These are phyloP conservation scores for Colletotrichum godetiae DNA, from an alignment of 2,329 filamentous ascomycete species.

Conservation along the genomic window DNA sequence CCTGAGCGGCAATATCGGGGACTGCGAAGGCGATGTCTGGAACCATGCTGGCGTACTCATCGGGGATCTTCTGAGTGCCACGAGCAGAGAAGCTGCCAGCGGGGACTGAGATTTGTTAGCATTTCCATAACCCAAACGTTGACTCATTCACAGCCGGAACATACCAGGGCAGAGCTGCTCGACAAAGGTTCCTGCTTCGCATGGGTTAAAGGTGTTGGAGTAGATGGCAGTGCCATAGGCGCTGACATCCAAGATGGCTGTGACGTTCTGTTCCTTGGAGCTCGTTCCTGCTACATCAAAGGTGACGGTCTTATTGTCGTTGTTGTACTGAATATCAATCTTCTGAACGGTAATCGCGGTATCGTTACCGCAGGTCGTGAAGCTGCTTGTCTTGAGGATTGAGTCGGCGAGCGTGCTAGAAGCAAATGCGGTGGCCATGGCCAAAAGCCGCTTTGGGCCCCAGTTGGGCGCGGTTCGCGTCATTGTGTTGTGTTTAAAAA, in stretches of 20 bases:
- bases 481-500: conserved; percentile 42
- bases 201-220: conserved; percentile 85
- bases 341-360: conserved; percentile 73
- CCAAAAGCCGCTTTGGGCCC: conserved; percentile 44
- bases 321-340: conserved; percentile 84
- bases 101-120: conserved; percentile 67
- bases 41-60: conserved; percentile 77
- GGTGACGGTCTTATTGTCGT: conserved; percentile 74
- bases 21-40: conserved; percentile 90
- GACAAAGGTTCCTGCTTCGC: conserved; percentile 74
- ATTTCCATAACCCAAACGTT: background rate
- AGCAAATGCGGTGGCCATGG: conserved; percentile 50
- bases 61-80: conserved; percentile 78
- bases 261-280: conserved; percentile 80
- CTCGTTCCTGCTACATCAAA: conserved; percentile 89
- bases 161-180: conserved; percentile 83
- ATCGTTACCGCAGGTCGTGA: conserved; percentile 73
- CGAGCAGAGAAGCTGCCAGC: conserved; percentile 77
- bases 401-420: conserved; percentile 71
- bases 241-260: conserved; percentile 77
- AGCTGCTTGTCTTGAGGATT: conserved; percentile 83
- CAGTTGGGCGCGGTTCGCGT: conserved; percentile 44
- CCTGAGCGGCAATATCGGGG: conserved; percentile 89
- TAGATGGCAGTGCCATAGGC: conserved; percentile 90
- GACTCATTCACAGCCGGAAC: conserved; percentile 40